Evolutionary conservation across 2,329 filamentous ascomycete species (phyloP), one percentile per base, ranked within the genome.

Genomic region (Lecanicillium sp.): DNA sequence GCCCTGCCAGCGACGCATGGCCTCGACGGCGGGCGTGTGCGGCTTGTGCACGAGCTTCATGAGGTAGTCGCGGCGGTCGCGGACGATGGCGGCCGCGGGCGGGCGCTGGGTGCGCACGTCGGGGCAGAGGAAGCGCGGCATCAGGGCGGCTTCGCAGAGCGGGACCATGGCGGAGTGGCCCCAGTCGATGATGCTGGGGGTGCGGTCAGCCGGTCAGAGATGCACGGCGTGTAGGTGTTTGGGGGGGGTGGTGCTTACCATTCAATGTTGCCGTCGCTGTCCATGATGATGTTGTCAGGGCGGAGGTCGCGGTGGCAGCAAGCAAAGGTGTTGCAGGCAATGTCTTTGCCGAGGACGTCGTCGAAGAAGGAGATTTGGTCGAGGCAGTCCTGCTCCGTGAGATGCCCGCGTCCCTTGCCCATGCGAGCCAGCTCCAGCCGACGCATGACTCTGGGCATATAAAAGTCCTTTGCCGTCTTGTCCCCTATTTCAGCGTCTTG

Each of bases 121-220:
- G 7, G 26, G 26, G 26, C 26, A 29, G 24, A 46, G 21, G n/a
- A 46, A 15, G 35, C 33, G 43, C 35, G 43, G 43, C 2, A 46
- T 17, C 7, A 17, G 15, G 33, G 43, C 43, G 4, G 33, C 35
- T 7, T 46, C 33, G 17, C 33, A 27, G n/a, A 46, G 17, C 8
- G 33, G 43, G 5, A 15, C 17, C 8, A 46, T 7, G 26, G 19
- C 24, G 12, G 10, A 32, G 14, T 15, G 12, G 24, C 43, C 38
- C 43, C 43, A 46, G 8, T 32, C 43, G n/a, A 46, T n/a, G 8
- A 46, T 38, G 10, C 43, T 46, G 5, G n/a, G n/a, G n/a, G n/a
- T n/a, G n/a, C n/a, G n/a, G n/a, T n/a, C n/a, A n/a, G n/a, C n/a
- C n/a, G n/a, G n/a, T n/a, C n/a, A 29, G 12, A 29, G 26, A 12